These are phyloP conservation scores for Alternaria brassicicola DNA, from an alignment of 2,329 filamentous ascomycete genomes.

Conservation along the genomic window DNA sequence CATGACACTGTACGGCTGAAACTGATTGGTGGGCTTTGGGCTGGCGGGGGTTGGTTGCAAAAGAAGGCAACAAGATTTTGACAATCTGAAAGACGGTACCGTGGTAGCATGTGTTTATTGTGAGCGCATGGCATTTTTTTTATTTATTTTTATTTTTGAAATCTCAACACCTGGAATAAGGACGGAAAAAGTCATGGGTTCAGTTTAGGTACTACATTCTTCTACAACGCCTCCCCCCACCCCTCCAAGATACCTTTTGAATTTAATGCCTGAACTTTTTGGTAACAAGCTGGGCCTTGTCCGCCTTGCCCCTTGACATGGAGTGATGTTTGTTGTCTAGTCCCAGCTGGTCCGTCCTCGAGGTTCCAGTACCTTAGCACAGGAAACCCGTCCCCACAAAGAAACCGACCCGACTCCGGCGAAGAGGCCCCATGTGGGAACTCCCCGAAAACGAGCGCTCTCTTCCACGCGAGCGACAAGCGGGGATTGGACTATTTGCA, in stretches of 20 bases:
- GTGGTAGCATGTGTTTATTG: conserved; percentile 16
- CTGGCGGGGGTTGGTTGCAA: conserved; percentile 1
- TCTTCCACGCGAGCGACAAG: conserved; percentile 4
- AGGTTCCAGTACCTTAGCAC: neutral
- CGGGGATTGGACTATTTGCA: neutral
- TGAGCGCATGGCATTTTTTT: conserved; percentile 13
- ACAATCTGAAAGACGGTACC: conserved; percentile 4
- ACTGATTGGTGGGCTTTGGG: conserved; percentile 16
- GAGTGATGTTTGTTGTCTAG: neutral
- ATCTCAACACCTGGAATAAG: conserved; percentile 16
- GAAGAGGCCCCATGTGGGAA: conserved; percentile 13
- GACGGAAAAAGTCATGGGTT: conserved; percentile 24
- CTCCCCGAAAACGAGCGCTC: neutral
- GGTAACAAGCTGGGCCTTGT: neutral
- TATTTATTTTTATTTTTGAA: conserved; percentile 9
- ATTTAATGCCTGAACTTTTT: conserved; percentile 15
- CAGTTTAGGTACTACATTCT: conserved; percentile 18
- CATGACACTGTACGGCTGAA: conserved; percentile 33
- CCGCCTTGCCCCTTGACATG: neutral
- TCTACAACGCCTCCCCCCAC: conserved; percentile 13
- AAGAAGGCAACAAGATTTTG: conserved; percentile 3
- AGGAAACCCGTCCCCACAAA: conserved; percentile 19
- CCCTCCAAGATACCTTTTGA: conserved; percentile 22
- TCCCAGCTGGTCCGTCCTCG: neutral
- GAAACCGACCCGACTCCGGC: conserved; percentile 18